Conservation (phyloP, 2,329 filamentous ascomycete genomes). For the Reticulascus tulasneorum region DNA sequence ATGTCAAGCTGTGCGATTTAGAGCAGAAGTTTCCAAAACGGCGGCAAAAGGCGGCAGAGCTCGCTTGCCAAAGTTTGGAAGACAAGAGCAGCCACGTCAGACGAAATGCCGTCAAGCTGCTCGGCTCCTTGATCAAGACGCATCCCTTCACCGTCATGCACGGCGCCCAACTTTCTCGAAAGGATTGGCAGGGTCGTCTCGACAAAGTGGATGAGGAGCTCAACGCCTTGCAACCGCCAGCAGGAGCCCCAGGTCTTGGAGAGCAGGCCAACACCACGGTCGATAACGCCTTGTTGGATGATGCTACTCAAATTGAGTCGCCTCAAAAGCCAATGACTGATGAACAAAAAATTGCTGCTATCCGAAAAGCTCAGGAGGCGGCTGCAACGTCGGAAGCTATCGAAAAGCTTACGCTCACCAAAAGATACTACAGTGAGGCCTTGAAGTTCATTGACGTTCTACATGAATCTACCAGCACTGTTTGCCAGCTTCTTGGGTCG, state of each 20-base stretch:
- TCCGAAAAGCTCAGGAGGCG: slow-evolving; percentile 79
- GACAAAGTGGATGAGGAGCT: slow-evolving; percentile 81
- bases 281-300: slow-evolving; percentile 76
- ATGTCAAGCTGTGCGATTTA: slow-evolving; percentile 86
- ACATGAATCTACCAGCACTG: slow-evolving; percentile 72
- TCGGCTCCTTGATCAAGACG: slow-evolving; percentile 83
- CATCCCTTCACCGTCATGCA: slow-evolving; percentile 93
- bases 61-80: slow-evolving; percentile 84
- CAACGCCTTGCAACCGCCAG: slow-evolving; percentile 74
- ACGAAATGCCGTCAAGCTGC: slow-evolving; percentile 88
- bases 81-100: slow-evolving; percentile 98
- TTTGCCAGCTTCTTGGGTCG: slow-evolving; percentile 85
- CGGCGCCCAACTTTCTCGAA: slow-evolving; percentile 76
- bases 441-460: slow-evolving; percentile 90
- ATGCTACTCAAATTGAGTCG: slow-evolving; percentile 77
- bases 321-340: slow-evolving; percentile 67
- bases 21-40: slow-evolving; percentile 94
- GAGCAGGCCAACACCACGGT: slow-evolving; percentile 64
- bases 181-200: slow-evolving; percentile 80
- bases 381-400: slow-evolving; percentile 86
- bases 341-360: slow-evolving; percentile 67
- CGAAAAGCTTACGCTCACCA: slow-evolving; percentile 79
- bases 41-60: slow-evolving; percentile 79
- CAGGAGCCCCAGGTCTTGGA: slow-evolving; percentile 67
- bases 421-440: slow-evolving; percentile 89